Evolutionary conservation across 495 filamentous ascomycete species (phyloP).

Genomic region (Mytilinidion resinicola): DNA sequence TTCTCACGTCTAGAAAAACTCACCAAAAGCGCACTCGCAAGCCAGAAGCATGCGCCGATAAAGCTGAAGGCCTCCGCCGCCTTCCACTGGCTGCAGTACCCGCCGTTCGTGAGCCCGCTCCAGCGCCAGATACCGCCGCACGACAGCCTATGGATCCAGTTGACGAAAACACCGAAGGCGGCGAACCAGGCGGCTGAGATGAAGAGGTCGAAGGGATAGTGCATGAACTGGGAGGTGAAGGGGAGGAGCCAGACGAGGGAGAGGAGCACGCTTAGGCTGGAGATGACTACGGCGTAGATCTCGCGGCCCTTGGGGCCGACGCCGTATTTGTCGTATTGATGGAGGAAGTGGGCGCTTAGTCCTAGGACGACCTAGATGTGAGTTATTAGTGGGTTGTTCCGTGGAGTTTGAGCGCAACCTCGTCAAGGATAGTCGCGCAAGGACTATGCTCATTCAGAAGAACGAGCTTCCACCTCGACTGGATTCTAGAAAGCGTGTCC

Average conservation of each 20-base stretch:
- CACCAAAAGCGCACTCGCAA: conserved; percentile 50
- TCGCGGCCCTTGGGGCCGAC: conserved; percentile 44
- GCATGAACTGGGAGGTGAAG: conserved; percentile 37
- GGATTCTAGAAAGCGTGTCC: too few species aligned
- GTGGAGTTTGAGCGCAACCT: too few species aligned
- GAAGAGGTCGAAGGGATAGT: conserved; percentile 31
- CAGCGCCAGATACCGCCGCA: conserved; percentile 54
- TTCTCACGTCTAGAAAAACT: not conserved
- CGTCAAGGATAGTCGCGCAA: too few species aligned
- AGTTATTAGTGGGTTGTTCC: too few species aligned
- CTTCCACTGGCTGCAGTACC: conserved; percentile 56
- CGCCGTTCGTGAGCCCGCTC: conserved; percentile 31
- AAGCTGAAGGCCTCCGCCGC: conserved; percentile 62
- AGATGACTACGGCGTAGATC: conserved; percentile 58
- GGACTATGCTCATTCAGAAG: too few species aligned
- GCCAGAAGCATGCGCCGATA: conserved; percentile 61
- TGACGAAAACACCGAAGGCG: conserved; percentile 33
- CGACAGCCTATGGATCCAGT: conserved; percentile 42
- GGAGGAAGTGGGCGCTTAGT: conserved; percentile 50
- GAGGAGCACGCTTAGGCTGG: conserved; percentile 48
- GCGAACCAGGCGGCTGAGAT: conserved; percentile 24
- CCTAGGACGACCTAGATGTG: conserved; percentile 48
- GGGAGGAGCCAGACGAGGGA: conserved; percentile 52
- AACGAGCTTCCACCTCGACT: too few species aligned
- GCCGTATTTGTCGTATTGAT: conserved; percentile 30